Percentiles rank a stretch among this genome's conserved stretches.
Evolutionary conservation across 2,329 filamentous ascomycete genomes (phyloP).

Genomic region (Ceratocystis albifundus): DNA sequence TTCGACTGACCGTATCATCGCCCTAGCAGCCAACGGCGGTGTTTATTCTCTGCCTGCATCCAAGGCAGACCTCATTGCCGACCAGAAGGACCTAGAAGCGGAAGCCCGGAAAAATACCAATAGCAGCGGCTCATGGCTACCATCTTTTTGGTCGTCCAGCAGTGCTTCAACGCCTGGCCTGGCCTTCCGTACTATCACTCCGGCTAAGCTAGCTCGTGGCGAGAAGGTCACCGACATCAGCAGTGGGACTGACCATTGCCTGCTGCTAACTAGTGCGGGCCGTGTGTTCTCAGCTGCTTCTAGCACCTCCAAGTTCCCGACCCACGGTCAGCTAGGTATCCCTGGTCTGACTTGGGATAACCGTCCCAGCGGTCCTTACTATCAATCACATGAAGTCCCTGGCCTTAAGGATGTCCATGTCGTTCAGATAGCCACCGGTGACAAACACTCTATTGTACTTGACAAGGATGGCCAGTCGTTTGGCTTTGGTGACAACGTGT

Average conservation of each 20-base stretch:
- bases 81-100: conserved; percentile 42
- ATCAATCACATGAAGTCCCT: conserved; percentile 68
- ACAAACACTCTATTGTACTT: conserved; percentile 71
- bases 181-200: conserved; percentile 62
- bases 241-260: conserved; percentile 72
- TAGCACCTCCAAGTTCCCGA: conserved; percentile 65
- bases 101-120: conserved; percentile 32
- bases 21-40: conserved; percentile 58
- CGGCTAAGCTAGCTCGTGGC: conserved; percentile 49
- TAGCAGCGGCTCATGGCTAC: conserved; percentile 50
- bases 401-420: conserved; percentile 62
- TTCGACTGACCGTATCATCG: conserved; percentile 73
- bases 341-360: conserved; percentile 71
- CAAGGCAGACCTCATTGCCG: conserved; percentile 54
- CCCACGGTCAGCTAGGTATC: conserved; percentile 75
- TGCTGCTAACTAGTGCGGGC: conserved; percentile 73
- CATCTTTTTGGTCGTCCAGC: conserved; percentile 48
- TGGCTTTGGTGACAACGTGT: conserved; percentile 80
- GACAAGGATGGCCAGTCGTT: conserved; percentile 69
- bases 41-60: conserved; percentile 80
- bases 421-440: conserved; percentile 66
- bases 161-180: conserved; percentile 35
- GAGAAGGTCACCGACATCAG: conserved; percentile 66
- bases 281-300: conserved; percentile 83
- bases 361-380: conserved; percentile 64